phyloP scores from a whole-genome alignment of 2,329 filamentous ascomycete genomes.

The Venturia nashicola region DNA sequence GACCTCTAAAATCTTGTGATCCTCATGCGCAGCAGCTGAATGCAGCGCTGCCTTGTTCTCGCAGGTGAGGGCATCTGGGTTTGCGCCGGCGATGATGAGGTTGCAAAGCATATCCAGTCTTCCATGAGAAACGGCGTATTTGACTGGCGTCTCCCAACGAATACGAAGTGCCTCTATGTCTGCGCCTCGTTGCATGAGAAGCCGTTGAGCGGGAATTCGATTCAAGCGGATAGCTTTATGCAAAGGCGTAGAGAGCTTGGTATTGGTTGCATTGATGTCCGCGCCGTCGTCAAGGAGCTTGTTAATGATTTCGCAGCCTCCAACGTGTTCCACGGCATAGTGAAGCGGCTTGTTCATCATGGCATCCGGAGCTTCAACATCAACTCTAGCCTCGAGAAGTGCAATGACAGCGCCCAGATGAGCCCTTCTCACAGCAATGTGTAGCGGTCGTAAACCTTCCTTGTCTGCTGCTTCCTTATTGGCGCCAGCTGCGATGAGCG shows the following conservation, averaged over 20 bases:
- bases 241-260: not conserved
- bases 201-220: no score
- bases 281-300: not conserved
- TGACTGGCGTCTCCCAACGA: conserved; percentile 1
- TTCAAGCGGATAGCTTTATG: not conserved
- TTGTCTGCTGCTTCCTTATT: not conserved
- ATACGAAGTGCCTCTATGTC: not conserved
- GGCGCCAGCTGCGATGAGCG: not conserved
- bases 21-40: not conserved
- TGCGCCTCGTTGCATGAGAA: not conserved
- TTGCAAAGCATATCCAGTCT: not conserved
- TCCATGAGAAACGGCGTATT: conserved; percentile 1
- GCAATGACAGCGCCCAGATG: not conserved
- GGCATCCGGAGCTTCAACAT: conserved; percentile 1
- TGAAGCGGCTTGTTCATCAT: conserved; percentile 1
- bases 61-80: not conserved
- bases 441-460: not conserved
- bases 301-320: not conserved
- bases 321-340: not conserved
- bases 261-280: conserved; percentile 1
- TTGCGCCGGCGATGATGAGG: not conserved
- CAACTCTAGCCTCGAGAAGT: not conserved
- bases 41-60: not conserved
- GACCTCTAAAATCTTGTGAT: not conserved
- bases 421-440: not conserved